Percentiles rank a stretch among this genome's conserved stretches.
These are phyloP conservation scores for Lodderomyces parapsilosis DNA, from an alignment of 1,139 yeast species.

Conservation along the genomic window DNA sequence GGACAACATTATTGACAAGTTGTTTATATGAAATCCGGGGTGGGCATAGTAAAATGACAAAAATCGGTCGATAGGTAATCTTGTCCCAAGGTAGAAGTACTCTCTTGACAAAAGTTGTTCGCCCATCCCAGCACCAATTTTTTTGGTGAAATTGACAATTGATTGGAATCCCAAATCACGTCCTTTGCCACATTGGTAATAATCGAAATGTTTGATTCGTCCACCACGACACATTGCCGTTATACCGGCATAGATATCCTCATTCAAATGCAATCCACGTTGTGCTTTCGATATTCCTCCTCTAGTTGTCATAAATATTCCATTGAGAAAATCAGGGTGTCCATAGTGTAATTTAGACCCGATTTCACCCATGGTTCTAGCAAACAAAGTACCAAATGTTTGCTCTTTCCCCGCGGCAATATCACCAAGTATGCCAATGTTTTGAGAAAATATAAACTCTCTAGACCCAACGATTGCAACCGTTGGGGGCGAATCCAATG, in stretches of 20 bases:
- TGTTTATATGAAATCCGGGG: constrained; percentile 86
- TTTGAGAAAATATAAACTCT: constrained; percentile 85
- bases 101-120: constrained; percentile 86
- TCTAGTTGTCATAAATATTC: constrained; percentile 82
- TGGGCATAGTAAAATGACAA: constrained; percentile 88
- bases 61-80: constrained; percentile 75
- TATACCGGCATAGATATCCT: constrained; percentile 92
- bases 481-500: constrained; percentile 29
- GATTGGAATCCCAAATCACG: constrained; percentile 87
- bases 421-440: constrained; percentile 83
- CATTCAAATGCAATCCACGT: constrained; percentile 80
- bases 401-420: constrained; percentile 94
- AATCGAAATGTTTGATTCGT: constrained; percentile 82
- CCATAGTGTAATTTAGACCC: constrained; percentile 92
- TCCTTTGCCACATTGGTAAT: constrained; percentile 89
- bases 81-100: constrained; percentile 78
- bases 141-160: constrained; percentile 78
- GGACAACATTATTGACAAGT: constrained; percentile 73
- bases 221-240: constrained; percentile 81
- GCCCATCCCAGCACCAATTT: constrained; percentile 95
- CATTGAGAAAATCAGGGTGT: constrained; percentile 87
- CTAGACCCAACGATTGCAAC: constrained; percentile 89
- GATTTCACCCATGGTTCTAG: constrained; percentile 79
- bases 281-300: constrained; percentile 93
- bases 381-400: constrained; percentile 87